Evolutionary conservation across 257 asterid genomes (phyloP), one percentile per base, ranked within the genome.

Genomic region (Oldenlandia corymbosa): DNA sequence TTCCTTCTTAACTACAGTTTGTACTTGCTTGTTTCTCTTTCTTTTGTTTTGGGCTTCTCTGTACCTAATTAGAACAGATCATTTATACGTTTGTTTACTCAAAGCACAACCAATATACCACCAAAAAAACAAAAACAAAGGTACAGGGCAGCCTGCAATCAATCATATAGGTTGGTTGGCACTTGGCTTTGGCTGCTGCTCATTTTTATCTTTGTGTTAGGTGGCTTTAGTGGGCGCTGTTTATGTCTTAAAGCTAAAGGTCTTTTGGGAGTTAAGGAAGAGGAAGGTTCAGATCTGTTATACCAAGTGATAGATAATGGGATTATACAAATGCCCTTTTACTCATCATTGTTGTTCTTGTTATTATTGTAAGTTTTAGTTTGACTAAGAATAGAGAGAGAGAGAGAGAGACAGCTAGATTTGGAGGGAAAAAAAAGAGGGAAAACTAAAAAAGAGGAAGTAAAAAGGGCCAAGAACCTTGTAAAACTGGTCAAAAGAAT

Each of bases 271-370:
- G 67, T 10, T 26, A 57, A 68, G 50, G 51, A 59, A 37, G 62
- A 46, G 36, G 58, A 58, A 42, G 63, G 47, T 43, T 32, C 74
- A 69, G 74, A 69, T 69, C 68, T 69, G 69, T 34, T 42, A 12
- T 45, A 39, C 16, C 41, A 30, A 66, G 62, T 24, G 70, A 39
- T 18, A 36, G 31, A 57, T 30, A 26, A 41, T 42, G 65, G 55
- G 55, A 23, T 42, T 57, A 46, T 32, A 34, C 46, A 16, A 9
- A 5, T 30, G 39, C 64, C 55, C 27, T 58, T 50, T 42, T 69
- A 9, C 57, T 50, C 68, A n/a, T 42, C 28, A 31, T 67, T 43
- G 48, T 42, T 39, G 50, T 42, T 41, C 59, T 58, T 56, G 60
- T 68, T 39, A 14, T 50, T 45, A 46, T 26, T 49, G 24, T 42